These are phyloP conservation scores for Colletotrichum sp. DNA, from an alignment of 2,329 filamentous ascomycete genomes.

Conservation along the genomic window DNA sequence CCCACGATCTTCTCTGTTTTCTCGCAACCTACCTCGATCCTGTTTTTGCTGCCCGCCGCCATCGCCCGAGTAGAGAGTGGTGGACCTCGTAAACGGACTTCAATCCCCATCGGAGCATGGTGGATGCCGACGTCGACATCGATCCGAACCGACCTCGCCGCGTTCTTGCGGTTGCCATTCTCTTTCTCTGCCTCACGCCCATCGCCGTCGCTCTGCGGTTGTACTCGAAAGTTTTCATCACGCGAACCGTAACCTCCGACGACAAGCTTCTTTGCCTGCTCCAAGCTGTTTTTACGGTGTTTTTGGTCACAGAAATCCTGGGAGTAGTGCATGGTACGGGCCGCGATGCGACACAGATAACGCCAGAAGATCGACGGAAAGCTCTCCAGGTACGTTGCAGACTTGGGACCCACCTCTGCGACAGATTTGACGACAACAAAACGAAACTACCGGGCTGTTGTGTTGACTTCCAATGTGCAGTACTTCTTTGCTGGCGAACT, in stretches of 20 bases:
- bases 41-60: neutral
- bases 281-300: conserved; percentile 28
- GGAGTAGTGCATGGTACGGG: conserved; percentile 29
- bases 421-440: neutral
- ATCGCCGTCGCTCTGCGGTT: conserved; percentile 29
- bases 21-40: neutral
- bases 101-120: neutral
- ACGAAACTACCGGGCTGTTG: neutral
- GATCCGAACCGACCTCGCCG: neutral
- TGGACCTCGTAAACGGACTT: neutral
- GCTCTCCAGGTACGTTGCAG: conserved; percentile 30
- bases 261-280: conserved; percentile 34
- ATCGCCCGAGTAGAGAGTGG: neutral
- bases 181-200: conserved; percentile 36
- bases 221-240: conserved; percentile 32
- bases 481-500: conserved; percentile 43
- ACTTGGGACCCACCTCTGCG: neutral
- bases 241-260: conserved; percentile 31
- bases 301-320: conserved; percentile 18
- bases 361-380: conserved; percentile 16
- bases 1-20: neutral
- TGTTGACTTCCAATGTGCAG: conserved; percentile 5
- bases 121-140: conserved; percentile 1
- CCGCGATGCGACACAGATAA: conserved; percentile 22
- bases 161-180: conserved; percentile 25